A percentile compares a stretch with the other conserved stretches of the same genome.
phyloP scores from a whole-genome alignment of 164 flowering plant species.

The Vitis rotundifolia region DNA sequence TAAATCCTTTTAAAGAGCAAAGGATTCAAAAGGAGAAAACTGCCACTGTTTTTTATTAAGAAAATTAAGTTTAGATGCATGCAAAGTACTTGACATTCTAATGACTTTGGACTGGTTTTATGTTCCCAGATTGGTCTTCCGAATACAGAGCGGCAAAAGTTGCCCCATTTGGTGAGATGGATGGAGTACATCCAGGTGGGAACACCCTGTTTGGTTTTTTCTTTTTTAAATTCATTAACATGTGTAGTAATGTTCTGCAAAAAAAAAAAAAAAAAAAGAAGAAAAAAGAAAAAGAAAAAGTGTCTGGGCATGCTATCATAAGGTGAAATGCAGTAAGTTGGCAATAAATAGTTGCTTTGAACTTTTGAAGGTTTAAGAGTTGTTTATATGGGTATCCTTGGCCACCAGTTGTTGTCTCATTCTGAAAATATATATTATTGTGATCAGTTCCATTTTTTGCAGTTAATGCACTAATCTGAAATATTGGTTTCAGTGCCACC shows the following conservation, averaged over 20 bases:
- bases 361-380: too few species aligned
- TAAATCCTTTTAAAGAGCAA: too few species aligned
- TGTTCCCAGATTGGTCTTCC: slow-evolving; percentile 57
- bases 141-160: slow-evolving; percentile 43
- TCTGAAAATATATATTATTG: too few species aligned
- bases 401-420: too few species aligned
- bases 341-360: too few species aligned
- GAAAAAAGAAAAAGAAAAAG: background rate
- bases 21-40: background rate
- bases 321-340: too few species aligned
- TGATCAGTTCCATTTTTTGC: too few species aligned
- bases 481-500: background rate
- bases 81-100: slow-evolving; percentile 3
- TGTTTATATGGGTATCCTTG: too few species aligned
- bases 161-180: slow-evolving; percentile 84
- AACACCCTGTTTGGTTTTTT: background rate
- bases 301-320: too few species aligned
- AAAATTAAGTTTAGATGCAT: background rate
- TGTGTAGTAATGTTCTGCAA: background rate
- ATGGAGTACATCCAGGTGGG: slow-evolving; percentile 87
- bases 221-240: background rate
- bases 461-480: background rate
- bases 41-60: background rate
- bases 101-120: slow-evolving; percentile 8
- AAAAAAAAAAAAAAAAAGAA: background rate